A percentile compares a stretch with the other conserved stretches of the same genome.
Evolutionary conservation across 768 basidiomycete genomes (phyloP).

Genomic region (Psilocybe cubensis): DNA sequence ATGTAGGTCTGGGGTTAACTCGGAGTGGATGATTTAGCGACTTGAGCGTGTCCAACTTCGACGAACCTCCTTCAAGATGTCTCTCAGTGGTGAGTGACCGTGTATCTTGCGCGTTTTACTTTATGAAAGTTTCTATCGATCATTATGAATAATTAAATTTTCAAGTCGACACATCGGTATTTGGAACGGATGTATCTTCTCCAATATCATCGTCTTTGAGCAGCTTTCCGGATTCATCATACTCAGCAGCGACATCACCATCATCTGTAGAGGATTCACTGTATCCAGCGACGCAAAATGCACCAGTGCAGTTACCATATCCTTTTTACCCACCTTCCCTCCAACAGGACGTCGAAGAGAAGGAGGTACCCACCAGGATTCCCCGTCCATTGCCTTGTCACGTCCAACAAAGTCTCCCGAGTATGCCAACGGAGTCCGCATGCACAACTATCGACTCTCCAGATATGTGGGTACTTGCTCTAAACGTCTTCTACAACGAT

Average conservation of each 20-base stretch:
- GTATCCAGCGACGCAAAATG: not conserved
- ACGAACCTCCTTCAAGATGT: too few relatives aligned
- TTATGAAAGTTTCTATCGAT: too few relatives aligned
- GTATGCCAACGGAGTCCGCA: conserved; percentile 4
- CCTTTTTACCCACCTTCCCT: conserved; percentile 19
- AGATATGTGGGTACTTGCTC: conserved; percentile 10
- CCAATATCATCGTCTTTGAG: too few relatives aligned
- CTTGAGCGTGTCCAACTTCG: too few relatives aligned
- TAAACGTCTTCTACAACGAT: not conserved
- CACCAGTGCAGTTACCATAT: conserved; percentile 3
- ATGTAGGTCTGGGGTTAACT: too few relatives aligned
- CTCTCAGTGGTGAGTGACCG: too few relatives aligned
- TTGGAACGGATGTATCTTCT: too few relatives aligned
- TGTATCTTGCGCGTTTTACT: too few relatives aligned
- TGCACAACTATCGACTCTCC: conserved; percentile 4
- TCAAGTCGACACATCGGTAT: too few relatives aligned
- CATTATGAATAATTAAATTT: too few relatives aligned
- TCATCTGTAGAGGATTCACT: not conserved
- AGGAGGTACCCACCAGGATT: not conserved
- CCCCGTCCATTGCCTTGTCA: conserved; percentile 9
- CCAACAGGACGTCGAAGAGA: not conserved
- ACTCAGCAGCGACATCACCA: conserved; percentile 3
- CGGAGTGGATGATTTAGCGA: too few relatives aligned
- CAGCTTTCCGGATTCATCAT: not conserved
- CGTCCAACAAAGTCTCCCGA: conserved; percentile 7